Evolutionary conservation across 805 yeast genomes (phyloP).

Genomic region (Hanseniaspora mollemarum): DNA sequence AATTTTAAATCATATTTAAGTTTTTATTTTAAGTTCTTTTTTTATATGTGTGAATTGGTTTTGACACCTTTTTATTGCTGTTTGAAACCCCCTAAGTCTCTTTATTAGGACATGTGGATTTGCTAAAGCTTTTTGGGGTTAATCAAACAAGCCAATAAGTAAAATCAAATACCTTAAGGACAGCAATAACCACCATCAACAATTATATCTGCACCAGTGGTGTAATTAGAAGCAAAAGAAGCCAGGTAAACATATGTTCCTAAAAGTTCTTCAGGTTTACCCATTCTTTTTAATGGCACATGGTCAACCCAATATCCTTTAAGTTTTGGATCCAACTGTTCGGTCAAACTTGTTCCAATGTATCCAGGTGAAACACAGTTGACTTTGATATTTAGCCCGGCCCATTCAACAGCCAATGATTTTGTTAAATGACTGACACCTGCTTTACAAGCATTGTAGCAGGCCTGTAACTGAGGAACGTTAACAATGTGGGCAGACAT

Average conservation of each 20-base stretch:
- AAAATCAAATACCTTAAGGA: background rate
- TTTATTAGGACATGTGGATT: too few relatives aligned
- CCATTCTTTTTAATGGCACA: slow-evolving; percentile 67
- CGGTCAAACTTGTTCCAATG: slow-evolving; percentile 58
- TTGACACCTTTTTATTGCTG: too few relatives aligned
- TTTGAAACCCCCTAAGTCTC: too few relatives aligned
- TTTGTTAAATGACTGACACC: slow-evolving; percentile 64
- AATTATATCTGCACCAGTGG: slow-evolving; percentile 64
- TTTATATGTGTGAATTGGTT: too few relatives aligned
- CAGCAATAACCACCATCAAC: slow-evolving; percentile 66
- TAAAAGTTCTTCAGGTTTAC: slow-evolving; percentile 56
- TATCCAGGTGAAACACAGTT: slow-evolving; percentile 82
- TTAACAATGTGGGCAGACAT: slow-evolving; percentile 84
- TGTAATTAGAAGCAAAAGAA: slow-evolving; percentile 66
- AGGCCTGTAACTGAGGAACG: slow-evolving; percentile 76
- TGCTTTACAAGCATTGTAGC: slow-evolving; percentile 80
- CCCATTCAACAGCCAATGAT: slow-evolving; percentile 80
- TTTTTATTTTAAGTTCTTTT: too few relatives aligned
- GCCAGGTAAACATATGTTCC: slow-evolving; percentile 76
- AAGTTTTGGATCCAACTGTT: slow-evolving; percentile 36
- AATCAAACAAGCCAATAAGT: too few relatives aligned
- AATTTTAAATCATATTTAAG: too few relatives aligned
- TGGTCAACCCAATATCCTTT: slow-evolving; percentile 39
- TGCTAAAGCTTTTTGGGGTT: too few relatives aligned
- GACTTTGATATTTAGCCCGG: slow-evolving; percentile 66